Evolutionary conservation across 345 rosid species (phyloP).

Genomic region (Luvunga scandens): DNA sequence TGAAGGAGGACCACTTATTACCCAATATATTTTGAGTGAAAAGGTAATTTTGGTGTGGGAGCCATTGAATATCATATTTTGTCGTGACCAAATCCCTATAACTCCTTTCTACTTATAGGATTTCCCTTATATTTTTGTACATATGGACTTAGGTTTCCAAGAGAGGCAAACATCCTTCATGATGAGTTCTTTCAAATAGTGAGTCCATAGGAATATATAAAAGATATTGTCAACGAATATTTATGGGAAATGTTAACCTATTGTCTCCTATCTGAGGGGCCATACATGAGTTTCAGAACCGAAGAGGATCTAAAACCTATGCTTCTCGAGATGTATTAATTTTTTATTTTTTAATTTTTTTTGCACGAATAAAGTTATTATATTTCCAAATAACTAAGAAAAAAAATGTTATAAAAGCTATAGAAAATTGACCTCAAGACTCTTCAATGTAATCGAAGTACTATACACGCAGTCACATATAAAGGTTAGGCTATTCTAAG

Average conservation of each 20-base stretch:
- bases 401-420: too few species aligned
- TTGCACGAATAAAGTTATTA: neutral
- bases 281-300: neutral
- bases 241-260: conserved; percentile 7
- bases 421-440: too few species aligned
- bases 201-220: neutral
- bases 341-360: neutral
- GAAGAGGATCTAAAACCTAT: conserved; percentile 7
- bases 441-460: too few species aligned
- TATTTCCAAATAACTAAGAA: neutral
- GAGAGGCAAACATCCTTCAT: conserved; percentile 45
- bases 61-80: neutral
- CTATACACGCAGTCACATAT: too few species aligned
- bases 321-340: neutral
- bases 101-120: neutral
- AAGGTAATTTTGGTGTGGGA: neutral
- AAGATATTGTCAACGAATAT: conserved; percentile 6
- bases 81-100: conserved; percentile 6
- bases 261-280: conserved; percentile 4
- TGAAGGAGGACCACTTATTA: too few species aligned
- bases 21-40: too few species aligned
- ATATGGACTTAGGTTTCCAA: neutral
- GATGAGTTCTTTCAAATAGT: conserved; percentile 23
- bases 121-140: neutral
- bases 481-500: too few species aligned